Evolutionary conservation across 208 protist genomes (phyloP).

Genomic region (Crithidia thermophila): DNA sequence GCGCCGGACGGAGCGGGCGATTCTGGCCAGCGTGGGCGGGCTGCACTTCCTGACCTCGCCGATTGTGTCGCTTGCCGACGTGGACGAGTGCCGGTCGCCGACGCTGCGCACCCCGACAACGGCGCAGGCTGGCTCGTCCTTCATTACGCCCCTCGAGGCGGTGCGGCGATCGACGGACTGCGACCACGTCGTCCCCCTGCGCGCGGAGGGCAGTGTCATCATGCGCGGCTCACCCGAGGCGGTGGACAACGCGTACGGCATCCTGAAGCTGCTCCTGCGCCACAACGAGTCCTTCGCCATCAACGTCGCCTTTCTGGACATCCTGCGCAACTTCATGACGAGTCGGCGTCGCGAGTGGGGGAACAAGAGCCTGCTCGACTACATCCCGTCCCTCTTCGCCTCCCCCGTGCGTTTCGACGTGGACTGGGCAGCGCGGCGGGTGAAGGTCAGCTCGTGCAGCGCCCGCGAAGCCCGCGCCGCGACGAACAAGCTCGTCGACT

Average conservation of each 20-base stretch:
- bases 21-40: slow-evolving; percentile 26
- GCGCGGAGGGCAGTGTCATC: slow-evolving; percentile 43
- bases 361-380: slow-evolving; percentile 23
- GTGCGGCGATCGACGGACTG: slow-evolving; percentile 41
- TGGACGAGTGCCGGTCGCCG: slow-evolving; percentile 12
- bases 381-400: slow-evolving; percentile 32
- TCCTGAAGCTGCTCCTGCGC: slow-evolving; percentile 51
- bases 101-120: background rate
- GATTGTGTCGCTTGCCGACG: slow-evolving; percentile 27
- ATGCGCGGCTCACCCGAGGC: slow-evolving; percentile 37
- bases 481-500: slow-evolving; percentile 23
- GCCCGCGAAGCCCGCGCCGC: slow-evolving; percentile 32
- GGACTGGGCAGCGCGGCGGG: slow-evolving; percentile 28
- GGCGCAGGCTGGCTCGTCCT: background rate
- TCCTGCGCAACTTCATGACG: slow-evolving; percentile 37
- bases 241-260: slow-evolving; percentile 30
- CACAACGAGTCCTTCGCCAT: slow-evolving; percentile 29
- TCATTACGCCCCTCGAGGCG: slow-evolving; percentile 45
- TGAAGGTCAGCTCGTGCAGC: slow-evolving; percentile 40
- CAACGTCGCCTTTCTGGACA: slow-evolving; percentile 33
- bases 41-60: slow-evolving; percentile 41
- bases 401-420: slow-evolving; percentile 46
- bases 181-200: slow-evolving; percentile 37
- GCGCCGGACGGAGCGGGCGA: slow-evolving; percentile 36
- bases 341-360: slow-evolving; percentile 13